phyloP scores from a whole-genome alignment of 2,329 filamentous ascomycete species.

The Fusarium brachygibbosum region DNA sequence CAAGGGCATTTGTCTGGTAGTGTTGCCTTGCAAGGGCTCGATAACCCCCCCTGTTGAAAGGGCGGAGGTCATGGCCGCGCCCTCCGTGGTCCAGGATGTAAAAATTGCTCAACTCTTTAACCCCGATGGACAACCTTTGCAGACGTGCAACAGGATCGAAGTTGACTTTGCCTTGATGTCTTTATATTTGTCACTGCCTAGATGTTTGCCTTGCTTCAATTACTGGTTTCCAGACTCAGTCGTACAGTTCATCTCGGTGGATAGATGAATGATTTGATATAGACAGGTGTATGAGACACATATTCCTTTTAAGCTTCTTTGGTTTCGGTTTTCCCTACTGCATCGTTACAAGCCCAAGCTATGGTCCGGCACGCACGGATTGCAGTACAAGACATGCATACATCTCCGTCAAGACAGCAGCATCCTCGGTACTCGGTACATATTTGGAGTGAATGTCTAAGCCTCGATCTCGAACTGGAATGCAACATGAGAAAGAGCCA shows the following conservation, averaged over 20 bases:
- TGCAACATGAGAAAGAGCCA: constrained; percentile 6
- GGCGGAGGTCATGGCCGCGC: not conserved
- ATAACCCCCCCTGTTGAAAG: constrained; percentile 1
- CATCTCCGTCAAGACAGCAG: constrained; percentile 3
- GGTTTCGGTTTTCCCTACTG: not conserved
- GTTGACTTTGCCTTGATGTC: no score
- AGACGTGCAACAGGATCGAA: no score
- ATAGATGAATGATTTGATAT: not conserved
- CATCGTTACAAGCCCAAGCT: not conserved
- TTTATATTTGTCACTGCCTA: not conserved
- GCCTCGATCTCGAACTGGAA: constrained; percentile 23
- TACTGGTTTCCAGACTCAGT: not conserved
- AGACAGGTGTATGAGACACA: not conserved
- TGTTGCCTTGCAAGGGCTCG: not conserved
- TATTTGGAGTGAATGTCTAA: constrained; percentile 16
- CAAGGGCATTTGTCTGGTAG: not conserved
- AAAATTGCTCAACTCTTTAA: not conserved
- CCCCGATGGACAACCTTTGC: no score
- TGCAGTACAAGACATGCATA: not conserved
- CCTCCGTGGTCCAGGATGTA: not conserved
- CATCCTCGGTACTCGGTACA: constrained; percentile 25
- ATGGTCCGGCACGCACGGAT: not conserved
- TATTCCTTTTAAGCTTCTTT: constrained; percentile 1
- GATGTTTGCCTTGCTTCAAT: not conserved
- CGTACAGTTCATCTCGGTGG: not conserved